These are phyloP conservation scores for Pugionium dolabratum DNA, from an alignment of 345 rosid species.

Conservation along the genomic window DNA sequence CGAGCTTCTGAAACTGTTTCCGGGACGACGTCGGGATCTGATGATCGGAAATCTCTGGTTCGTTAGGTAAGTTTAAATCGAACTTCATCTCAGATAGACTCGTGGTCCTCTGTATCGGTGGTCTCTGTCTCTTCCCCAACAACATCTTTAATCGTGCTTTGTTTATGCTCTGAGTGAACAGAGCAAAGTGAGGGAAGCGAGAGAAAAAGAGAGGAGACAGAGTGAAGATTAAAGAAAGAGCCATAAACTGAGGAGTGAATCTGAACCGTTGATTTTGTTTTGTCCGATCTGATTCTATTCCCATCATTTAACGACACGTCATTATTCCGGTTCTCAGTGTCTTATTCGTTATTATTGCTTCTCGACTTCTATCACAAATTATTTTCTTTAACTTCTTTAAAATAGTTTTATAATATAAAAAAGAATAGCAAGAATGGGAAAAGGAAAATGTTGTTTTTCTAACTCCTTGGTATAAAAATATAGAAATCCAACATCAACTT, in stretches of 20 bases:
- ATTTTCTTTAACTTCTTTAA: not conserved
- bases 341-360: slow-evolving; percentile 26
- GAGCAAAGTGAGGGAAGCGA: slow-evolving; percentile 25
- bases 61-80: slow-evolving; percentile 33
- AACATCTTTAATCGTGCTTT: slow-evolving; percentile 42
- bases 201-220: slow-evolving; percentile 43
- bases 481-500: no score
- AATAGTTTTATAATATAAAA: not conserved
- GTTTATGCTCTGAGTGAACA: slow-evolving; percentile 29
- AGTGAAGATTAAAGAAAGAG: slow-evolving; percentile 49
- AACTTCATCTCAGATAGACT: slow-evolving; percentile 71
- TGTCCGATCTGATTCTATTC: slow-evolving; percentile 27
- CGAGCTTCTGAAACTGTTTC: slow-evolving; percentile 1
- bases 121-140: slow-evolving; percentile 81
- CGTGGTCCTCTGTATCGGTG: slow-evolving; percentile 66
- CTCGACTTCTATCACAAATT: slow-evolving; percentile 11
- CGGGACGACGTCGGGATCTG: slow-evolving; percentile 7
- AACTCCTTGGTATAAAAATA: no score
- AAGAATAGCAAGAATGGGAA: not conserved
- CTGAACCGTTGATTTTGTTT: slow-evolving; percentile 47
- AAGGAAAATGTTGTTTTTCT: not conserved
- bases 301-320: slow-evolving; percentile 23
- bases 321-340: slow-evolving; percentile 26
- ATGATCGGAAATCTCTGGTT: slow-evolving; percentile 42
- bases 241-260: slow-evolving; percentile 58